These are phyloP conservation scores for Pseudevernia furfuracea DNA, from an alignment of 495 filamentous ascomycete genomes.

Conservation along the genomic window DNA sequence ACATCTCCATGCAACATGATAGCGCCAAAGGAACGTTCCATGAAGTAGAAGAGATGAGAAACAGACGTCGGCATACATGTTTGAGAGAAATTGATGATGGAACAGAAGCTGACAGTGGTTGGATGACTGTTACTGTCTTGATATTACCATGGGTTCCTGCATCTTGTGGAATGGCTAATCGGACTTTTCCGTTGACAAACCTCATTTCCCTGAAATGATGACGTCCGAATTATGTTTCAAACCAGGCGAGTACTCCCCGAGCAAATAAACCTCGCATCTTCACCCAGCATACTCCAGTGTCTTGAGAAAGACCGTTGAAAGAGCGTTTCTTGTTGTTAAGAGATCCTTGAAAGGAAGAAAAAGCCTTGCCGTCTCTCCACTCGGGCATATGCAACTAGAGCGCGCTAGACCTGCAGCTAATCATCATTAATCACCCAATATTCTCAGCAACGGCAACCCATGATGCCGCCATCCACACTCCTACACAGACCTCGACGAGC, in stretches of 20 bases:
- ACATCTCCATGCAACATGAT: not conserved
- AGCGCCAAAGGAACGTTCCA: not conserved
- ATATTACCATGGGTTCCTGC: not conserved
- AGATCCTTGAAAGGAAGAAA: not conserved
- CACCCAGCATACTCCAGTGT: not conserved
- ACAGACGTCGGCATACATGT: not conserved
- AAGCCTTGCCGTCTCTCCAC: not conserved
- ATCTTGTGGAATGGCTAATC: not conserved
- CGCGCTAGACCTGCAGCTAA: conserved; percentile 12
- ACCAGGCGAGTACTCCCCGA: not conserved
- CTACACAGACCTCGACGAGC: conserved; percentile 5
- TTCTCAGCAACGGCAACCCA: conserved; percentile 9
- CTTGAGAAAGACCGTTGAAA: not conserved
- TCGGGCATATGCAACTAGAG: conserved; percentile 12
- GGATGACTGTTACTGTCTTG: not conserved
- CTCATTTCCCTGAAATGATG: conserved; percentile 9
- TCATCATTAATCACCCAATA: conserved; percentile 4
- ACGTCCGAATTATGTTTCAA: not conserved
- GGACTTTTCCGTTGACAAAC: not conserved
- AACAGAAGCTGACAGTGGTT: not conserved
- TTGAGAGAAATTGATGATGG: no score
- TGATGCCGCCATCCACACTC: conserved; percentile 3
- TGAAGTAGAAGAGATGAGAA: not conserved
- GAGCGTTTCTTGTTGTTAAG: not conserved
- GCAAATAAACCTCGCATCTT: not conserved